Evolutionary conservation across 2,329 filamentous ascomycete species (phyloP), one percentile per base, ranked within the genome.

Genomic region (Plenodomus biglobosus): DNA sequence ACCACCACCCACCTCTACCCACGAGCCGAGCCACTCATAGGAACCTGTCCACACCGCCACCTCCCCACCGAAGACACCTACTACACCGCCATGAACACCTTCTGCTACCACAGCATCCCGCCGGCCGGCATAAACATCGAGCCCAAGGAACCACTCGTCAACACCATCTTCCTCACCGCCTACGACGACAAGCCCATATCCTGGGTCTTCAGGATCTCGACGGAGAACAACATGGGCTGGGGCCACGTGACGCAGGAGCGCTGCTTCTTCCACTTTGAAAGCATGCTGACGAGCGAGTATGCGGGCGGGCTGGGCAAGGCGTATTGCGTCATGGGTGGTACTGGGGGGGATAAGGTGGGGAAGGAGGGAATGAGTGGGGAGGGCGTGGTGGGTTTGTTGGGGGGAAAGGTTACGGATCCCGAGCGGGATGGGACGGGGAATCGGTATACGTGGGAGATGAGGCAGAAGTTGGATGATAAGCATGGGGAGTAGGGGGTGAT

Each of bases 201-300:
- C 3, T 52, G 48, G 45, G 22, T 52, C 6, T 52, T 36, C 34
- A 34, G 38, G 37, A 34, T 52, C 0, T 7, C 21, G 15, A 21
- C 40, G 37, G 32, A 47, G 3, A 35, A 32, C 20, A 22, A 37
- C n/a, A 22, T 38, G 8, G n/a, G n/a, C 3, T 24, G 10, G 8
- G 17, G 3, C 10, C 17, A 16, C 11, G 16, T 21, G 3, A 22
- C 19, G 2, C 8, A 30, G 3, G 19, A 18, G 8, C 40, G 38
- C 3, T n/a, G 7, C 1, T 40, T 17, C 8, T 32, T 8, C 13
- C 8, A 10, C 3, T 32, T 32, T 32, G 27, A 32, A 15, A 32
- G 27, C n/a, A 36, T 24, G 18, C 20, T 37, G 2, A 21, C 20
- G 18, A 24, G 13, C 4, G 15, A 40, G 16, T 32, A 19, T 32